Evolutionary conservation across 768 basidiomycete genomes (phyloP), one percentile per base, ranked within the genome.

Genomic region (Boletus bicolor): DNA sequence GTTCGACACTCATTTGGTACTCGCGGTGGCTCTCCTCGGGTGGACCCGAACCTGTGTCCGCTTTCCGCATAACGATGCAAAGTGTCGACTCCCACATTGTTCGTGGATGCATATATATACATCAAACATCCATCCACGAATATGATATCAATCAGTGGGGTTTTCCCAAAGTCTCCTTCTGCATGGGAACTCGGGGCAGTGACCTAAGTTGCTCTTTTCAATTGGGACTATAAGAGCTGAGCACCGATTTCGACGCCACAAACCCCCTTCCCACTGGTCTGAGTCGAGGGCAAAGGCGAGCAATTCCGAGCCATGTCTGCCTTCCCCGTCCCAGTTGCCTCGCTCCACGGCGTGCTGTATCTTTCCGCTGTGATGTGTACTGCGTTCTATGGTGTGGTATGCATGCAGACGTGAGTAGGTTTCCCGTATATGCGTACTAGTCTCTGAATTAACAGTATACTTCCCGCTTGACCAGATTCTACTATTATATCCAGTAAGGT

Each of bases 371-470:
- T 55, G 26, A n/a, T 55, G 53, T 39, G 43, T 2, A 32, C 53
- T 2, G 44, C 57, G 0, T 58, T 58, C n/a, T 55, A 58, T 12
- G 57, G 57, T 14, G 54, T 50, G 9, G 24, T 34, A 14, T 58
- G 57, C 48, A 55, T 50, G 48, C 57, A 58, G 41, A 50, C 44
- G 57, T 55, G 21, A 46, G 56, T 50, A 4, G 10, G 10, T 1
- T 41, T 11, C 9, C 5, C n/a, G 39, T 3, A 15, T 35, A 32
- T 19, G 10, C 17, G 7, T 15, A n/a, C 11, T n/a, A 39, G 10
- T 17, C 10, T 41, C 39, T 43, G 12, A 47, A 34, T 28, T 5
- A 35, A 26, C n/a, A 14, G 19, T 6, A 24, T 34, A 11, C 5
- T 24, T 34, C 3, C 32, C 5, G 10, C 7, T 19, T 24, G 9